Base-by-base conservation (phyloP, 2,329 filamentous ascomycete species). In the Colletotrichum coccodes region DNA sequence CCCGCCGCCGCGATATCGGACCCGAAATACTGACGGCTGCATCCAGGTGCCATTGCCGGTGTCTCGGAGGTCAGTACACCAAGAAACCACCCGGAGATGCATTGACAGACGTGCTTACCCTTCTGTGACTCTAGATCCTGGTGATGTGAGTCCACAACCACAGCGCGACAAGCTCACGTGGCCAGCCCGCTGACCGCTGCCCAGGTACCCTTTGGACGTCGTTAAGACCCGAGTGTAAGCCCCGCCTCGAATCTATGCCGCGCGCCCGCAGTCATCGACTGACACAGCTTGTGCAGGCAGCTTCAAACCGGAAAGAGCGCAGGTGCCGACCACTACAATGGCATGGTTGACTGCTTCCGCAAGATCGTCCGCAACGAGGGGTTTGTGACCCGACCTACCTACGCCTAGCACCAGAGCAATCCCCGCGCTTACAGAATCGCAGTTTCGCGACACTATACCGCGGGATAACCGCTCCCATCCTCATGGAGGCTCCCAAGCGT, bases 201-300 rank as follows among this genome's bases (percentile, higher is more conserved):
- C n/a, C 79, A 98, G 95, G 96, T 99, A 99, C 86, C 96, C 96
- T 74, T 87, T 99, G 81, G 96, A 99, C 81, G 96, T 99, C 68
- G 94, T 98, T 82, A 98, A 98, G 89, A 98, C 96, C 73, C 89
- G 95, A 91, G 92, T 97, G 93, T 96, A 89, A 88, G 91, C 81
- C 72, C 71, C 72, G 63, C 72, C 72, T 53, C 67, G 62, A 46
- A 47, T 14, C 30, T 61, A 75, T 77, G 70, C 71, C 72, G 18
- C 56, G 30, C 56, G 28, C 49, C 42, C 42, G 34, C 26, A 56
- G 56, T 28, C 36, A n/a, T 42, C 57, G 59, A 47, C 73, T 75
- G 71, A 80, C 70, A 58, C 52, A 52, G 71, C 72, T 70, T 53
- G 71, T 26, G 7, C 76, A 97, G 93, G 80, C 95, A 98, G 83